Conservation (phyloP, 2,329 filamentous ascomycete genomes). For the Fusarium avenaceum region DNA sequence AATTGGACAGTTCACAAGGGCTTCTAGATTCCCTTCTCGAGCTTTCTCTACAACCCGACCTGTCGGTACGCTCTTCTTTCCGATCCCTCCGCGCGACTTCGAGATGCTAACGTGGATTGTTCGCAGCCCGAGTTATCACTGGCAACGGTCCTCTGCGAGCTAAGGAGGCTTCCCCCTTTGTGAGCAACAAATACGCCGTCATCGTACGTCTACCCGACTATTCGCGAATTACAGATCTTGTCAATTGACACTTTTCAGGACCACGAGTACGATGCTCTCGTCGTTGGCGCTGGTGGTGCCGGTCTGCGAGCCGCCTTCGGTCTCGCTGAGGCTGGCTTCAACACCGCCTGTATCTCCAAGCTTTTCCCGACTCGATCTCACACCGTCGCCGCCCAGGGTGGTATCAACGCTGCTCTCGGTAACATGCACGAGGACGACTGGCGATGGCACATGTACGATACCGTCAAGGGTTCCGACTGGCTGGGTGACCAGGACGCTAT, state of each 20-base stretch:
- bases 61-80: constrained; percentile 69
- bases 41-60: constrained; percentile 89
- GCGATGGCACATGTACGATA: constrained; percentile 99
- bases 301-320: constrained; percentile 87
- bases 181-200: constrained; percentile 92
- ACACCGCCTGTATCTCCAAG: constrained; percentile 89
- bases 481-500: constrained; percentile 97
- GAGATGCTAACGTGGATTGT: constrained; percentile 32
- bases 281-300: constrained; percentile 86
- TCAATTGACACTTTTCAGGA: constrained; percentile 68
- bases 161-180: constrained; percentile 90
- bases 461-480: constrained; percentile 98
- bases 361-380: constrained; percentile 88
- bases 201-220: constrained; percentile 73
- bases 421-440: constrained; percentile 99
- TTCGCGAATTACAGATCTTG: constrained; percentile 9
- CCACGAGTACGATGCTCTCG: constrained; percentile 98
- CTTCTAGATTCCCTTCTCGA: constrained; percentile 75
- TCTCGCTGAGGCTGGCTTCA: constrained; percentile 89
- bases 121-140: constrained; percentile 83
- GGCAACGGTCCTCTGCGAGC: constrained; percentile 84
- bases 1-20: constrained; percentile 69
- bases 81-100: constrained; percentile 15
- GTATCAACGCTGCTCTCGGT: constrained; percentile 88
- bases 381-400: constrained; percentile 85